phyloP scores from a whole-genome alignment of 768 basidiomycete species.

The Rickenella mellea region DNA sequence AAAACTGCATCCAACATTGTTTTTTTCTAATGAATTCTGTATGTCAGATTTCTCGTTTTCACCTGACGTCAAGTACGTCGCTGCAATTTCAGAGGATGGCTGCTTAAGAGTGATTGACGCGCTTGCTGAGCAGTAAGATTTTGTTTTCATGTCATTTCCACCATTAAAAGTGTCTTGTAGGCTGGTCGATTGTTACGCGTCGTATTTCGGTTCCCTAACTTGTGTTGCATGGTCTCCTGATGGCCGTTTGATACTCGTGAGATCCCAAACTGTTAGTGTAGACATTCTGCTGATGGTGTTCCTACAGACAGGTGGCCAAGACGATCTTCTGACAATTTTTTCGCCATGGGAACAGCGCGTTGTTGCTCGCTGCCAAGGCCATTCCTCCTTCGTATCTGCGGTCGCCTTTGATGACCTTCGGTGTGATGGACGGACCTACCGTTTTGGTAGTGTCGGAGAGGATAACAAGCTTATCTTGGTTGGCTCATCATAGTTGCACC shows the following conservation, averaged over 20 bases:
- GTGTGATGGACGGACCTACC: constrained; percentile 83
- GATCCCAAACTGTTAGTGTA: too few relatives aligned
- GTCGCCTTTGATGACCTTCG: constrained; percentile 86
- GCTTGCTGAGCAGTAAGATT: constrained; percentile 68
- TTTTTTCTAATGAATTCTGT: background rate
- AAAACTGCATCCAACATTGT: background rate
- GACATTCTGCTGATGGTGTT: constrained; percentile 2
- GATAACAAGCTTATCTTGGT: constrained; percentile 93
- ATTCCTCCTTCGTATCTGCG: constrained; percentile 86
- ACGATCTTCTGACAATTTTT: constrained; percentile 90
- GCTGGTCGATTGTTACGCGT: constrained; percentile 87
- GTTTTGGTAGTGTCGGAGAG: constrained; percentile 94
- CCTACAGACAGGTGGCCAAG: constrained; percentile 85
- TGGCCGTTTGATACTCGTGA: constrained; percentile 81
- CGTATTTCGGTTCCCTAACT: constrained; percentile 89
- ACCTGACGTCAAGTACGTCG: constrained; percentile 85
- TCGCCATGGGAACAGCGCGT: constrained; percentile 92
- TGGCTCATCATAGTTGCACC: constrained; percentile 15
- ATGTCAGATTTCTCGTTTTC: constrained; percentile 42
- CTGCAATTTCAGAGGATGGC: constrained; percentile 88
- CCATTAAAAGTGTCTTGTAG: constrained; percentile 27
- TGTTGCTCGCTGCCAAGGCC: constrained; percentile 93
- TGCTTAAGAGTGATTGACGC: constrained; percentile 86
- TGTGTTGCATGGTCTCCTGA: constrained; percentile 95
- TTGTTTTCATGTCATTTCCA: background rate